These are phyloP conservation scores for Solanum piurae DNA, from an alignment of 257 asterid species.

Conservation along the genomic window DNA sequence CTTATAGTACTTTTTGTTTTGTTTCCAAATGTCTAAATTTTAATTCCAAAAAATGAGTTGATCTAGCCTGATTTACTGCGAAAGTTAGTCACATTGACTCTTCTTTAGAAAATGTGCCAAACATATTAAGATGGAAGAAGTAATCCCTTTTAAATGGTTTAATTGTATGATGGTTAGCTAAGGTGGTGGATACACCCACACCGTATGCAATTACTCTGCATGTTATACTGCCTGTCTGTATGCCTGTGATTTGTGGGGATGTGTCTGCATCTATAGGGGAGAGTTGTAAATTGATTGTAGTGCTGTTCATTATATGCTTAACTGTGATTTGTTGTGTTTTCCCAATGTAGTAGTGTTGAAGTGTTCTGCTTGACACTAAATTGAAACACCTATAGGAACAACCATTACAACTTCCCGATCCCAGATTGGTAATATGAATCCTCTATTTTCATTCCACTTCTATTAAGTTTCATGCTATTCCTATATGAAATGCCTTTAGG, in stretches of 20 bases:
- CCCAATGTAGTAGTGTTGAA: background rate
- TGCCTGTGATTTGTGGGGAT: background rate
- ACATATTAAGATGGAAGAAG: background rate
- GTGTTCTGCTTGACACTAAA: background rate
- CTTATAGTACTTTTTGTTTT: background rate
- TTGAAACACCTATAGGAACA: background rate
- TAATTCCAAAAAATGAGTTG: background rate
- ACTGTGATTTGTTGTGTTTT: background rate
- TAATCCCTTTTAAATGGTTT: background rate
- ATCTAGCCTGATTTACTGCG: background rate
- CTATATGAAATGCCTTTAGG: background rate
- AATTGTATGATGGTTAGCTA: background rate
- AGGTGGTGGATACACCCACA: background rate
- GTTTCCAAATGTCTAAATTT: background rate
- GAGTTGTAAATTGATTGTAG: background rate
- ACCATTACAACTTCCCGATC: background rate
- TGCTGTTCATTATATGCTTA: background rate
- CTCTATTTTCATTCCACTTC: background rate
- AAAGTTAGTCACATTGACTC: background rate
- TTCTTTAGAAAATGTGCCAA: background rate
- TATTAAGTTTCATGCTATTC: background rate
- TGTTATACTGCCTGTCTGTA: background rate
- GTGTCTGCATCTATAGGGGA: background rate
- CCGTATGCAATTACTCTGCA: background rate
- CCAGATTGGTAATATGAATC: background rate